Conservation (phyloP, 2,329 filamentous ascomycete species). For the Didymella glomerata region DNA sequence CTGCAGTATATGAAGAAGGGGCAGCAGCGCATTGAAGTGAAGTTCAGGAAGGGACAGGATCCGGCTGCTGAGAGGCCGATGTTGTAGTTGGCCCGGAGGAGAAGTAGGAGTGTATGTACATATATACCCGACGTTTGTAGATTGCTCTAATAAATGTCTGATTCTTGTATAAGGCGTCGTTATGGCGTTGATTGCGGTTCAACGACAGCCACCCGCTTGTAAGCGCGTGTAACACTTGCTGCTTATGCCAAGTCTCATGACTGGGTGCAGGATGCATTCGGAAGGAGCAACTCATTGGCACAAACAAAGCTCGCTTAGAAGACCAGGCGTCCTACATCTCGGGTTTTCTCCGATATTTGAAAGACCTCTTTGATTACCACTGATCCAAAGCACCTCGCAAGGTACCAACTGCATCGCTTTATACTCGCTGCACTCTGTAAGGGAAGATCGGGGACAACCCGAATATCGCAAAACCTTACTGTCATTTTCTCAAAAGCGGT, state of each 20-base stretch:
- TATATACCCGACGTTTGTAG: neutral
- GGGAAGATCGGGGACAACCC: no score
- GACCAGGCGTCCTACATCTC: neutral
- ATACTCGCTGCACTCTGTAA: no score
- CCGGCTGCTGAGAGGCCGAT: constrained; percentile 35
- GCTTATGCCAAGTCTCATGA: neutral
- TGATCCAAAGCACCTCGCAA: no score
- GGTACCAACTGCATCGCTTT: no score
- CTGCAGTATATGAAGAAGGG: constrained; percentile 40
- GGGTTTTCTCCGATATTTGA: neutral
- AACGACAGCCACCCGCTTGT: neutral
- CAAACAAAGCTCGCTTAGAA: neutral
- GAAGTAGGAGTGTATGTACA: neutral
- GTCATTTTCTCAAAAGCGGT: no score
- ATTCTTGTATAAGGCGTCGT: no score
- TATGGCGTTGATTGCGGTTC: no score
- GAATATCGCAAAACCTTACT: neutral
- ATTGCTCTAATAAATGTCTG: no score
- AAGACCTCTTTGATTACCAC: neutral
- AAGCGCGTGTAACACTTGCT: neutral
- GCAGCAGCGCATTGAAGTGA: constrained; percentile 32
- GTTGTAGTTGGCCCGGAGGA: constrained; percentile 15
- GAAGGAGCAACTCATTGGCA: neutral
- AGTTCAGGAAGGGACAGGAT: constrained; percentile 30
- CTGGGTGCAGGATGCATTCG: neutral